Evolutionary conservation across 176 grass and related monocot species (phyloP), one percentile per base, ranked within the genome.

Genomic region (Carex parvula): DNA sequence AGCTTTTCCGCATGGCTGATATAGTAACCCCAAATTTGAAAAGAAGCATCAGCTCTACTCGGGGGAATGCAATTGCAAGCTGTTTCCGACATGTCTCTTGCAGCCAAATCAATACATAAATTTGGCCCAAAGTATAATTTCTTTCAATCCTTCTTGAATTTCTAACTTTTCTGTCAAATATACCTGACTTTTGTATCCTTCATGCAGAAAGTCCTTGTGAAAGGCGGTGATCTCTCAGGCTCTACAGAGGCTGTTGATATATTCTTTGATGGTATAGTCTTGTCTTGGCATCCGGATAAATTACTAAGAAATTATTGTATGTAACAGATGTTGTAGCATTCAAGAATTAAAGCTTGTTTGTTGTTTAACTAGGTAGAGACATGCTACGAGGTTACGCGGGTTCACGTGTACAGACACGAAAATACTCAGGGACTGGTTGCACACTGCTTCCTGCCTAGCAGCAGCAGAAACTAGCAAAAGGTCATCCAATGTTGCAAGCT

Each of bases 11-110:
- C 46, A 88, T 99, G 91, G 91, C 96, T 85, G 96, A 99, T 85
- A 92, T 99, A 92, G 93, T 95, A 70, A 99, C 96, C n/a, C 96
- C 93, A 37, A 99, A 99, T 90, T 71, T 95, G 78, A 99, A 92
- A n/a, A 90, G 96, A 99, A 99, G 89, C 91, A 3, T 99, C 93
- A 59, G 90, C 60, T 76, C 87, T 98, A 79, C 96, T 95, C 79
- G 96, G 96, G 21, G 70, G 82, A 33, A 42, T 89, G 37, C 70
- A 89, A 60, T 68, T 98, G 69, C 87, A 52, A 81, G 93, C 89
- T 73, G 81, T 92, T 52, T 87, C 89, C 78, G 93, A 98, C 83
- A 95, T 98, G 92, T 52, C 72, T 39, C 72, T 33, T 89, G 96
- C 93, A 83, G 96, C 96, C 84, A 86, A 93, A 87, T 93, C 89